A percentile compares a stretch with the other conserved stretches of the same genome.
Conservation (phyloP, 2,329 filamentous ascomycete genomes). For the Zopfia rhizophila region DNA sequence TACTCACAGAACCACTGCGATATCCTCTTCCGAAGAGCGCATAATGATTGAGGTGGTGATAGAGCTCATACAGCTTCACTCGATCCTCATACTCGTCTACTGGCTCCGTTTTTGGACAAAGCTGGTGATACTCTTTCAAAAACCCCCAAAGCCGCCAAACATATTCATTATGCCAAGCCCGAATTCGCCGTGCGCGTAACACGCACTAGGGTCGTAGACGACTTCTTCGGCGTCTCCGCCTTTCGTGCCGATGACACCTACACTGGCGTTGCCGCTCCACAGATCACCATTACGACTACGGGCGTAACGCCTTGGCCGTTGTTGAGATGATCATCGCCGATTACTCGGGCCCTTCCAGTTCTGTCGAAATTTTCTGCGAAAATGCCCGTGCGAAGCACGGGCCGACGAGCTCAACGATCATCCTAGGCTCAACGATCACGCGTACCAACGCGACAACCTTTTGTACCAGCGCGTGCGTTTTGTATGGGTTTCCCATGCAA, state of each 20-base stretch:
- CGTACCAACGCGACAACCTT: too few species aligned
- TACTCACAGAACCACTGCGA: constrained; percentile 74
- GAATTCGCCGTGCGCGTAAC: constrained; percentile 85
- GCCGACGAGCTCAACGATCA: too few species aligned
- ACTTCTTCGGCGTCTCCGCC: constrained; percentile 76
- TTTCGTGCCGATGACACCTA: constrained; percentile 64
- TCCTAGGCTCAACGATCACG: too few species aligned
- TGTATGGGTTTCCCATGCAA: too few species aligned
- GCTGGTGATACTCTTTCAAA: constrained; percentile 75
- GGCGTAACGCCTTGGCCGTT: constrained; percentile 68
- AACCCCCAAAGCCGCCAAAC: constrained; percentile 88
- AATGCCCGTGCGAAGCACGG: too few species aligned
- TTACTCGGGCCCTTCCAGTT: too few species aligned
- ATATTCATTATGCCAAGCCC: constrained; percentile 91
- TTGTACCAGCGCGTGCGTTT: too few species aligned
- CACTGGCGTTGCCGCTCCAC: constrained; percentile 82
- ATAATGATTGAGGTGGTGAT: constrained; percentile 88
- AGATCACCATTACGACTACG: constrained; percentile 84
- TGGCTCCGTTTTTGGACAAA: constrained; percentile 81
- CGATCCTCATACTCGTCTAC: constrained; percentile 87
- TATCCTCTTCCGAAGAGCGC: constrained; percentile 84
- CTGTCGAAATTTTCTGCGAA: too few species aligned
- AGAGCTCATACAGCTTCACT: constrained; percentile 80
- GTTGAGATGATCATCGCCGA: constrained; percentile 72
- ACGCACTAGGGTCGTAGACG: constrained; percentile 79